Percentiles rank a stretch among this genome's conserved stretches.
phyloP scores from a whole-genome alignment of 2,329 filamentous ascomycete species.

The Mollisia scopiformis region DNA sequence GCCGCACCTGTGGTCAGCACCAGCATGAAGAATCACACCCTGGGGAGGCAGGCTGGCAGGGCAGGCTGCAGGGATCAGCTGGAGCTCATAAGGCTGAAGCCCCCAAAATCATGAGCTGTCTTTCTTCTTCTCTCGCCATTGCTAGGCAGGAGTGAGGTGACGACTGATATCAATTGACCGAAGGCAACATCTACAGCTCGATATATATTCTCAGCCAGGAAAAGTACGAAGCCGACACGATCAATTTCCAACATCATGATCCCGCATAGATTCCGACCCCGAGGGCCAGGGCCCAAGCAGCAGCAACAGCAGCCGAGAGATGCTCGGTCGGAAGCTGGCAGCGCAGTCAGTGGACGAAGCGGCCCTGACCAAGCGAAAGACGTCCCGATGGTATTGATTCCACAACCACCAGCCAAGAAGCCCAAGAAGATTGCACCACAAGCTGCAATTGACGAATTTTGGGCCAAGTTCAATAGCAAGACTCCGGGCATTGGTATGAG shows the following conservation, averaged over 20 bases:
- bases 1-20: constrained; percentile 1
- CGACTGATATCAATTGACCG: not conserved
- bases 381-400: not conserved
- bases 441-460: constrained; percentile 71
- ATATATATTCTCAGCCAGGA: not conserved
- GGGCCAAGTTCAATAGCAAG: constrained; percentile 71
- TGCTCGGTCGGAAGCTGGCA: not conserved
- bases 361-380: not conserved
- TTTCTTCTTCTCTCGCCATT: not conserved
- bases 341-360: not conserved
- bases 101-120: not conserved
- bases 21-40: not conserved
- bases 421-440: constrained; percentile 48
- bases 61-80: not conserved
- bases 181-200: not conserved
- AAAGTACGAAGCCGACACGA: too few species aligned
- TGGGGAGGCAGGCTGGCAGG: not conserved
- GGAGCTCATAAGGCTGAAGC: constrained; percentile 2
- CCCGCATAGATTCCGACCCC: not conserved
- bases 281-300: not conserved
- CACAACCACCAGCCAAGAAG: not conserved
- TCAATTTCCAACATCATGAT: not conserved
- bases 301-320: not conserved
- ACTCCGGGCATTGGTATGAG: constrained; percentile 66
- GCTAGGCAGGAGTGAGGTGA: not conserved